A percentile compares a stretch with the other conserved stretches of the same genome.
Conservation (phyloP, 2,329 filamentous ascomycete species). For the Bipolaris sorokiniana region DNA sequence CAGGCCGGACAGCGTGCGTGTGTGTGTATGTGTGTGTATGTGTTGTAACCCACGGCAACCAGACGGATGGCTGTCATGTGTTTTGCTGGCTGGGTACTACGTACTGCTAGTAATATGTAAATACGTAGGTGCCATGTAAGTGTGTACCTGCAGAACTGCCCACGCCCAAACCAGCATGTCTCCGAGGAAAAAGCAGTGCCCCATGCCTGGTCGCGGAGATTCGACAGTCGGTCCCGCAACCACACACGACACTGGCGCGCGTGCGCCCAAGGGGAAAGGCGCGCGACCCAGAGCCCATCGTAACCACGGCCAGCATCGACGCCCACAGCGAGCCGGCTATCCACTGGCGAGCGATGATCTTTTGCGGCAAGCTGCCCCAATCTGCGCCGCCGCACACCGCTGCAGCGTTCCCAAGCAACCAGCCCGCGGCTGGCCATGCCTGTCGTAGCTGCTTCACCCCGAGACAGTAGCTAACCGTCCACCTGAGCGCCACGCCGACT, state of each 20-base stretch:
- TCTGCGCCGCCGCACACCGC: conserved; percentile 16
- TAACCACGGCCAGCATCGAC: neutral
- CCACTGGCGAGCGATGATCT: conserved; percentile 1
- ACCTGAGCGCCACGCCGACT: conserved; percentile 7
- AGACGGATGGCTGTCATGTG: conserved; percentile 3
- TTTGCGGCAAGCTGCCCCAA: neutral
- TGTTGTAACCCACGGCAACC: neutral
- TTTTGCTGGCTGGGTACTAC: neutral
- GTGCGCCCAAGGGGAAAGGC: conserved; percentile 7
- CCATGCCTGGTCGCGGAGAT: conserved; percentile 12
- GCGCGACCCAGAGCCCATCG: neutral
- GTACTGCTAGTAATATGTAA: neutral
- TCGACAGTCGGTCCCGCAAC: neutral
- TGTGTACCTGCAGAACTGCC: conserved; percentile 17
- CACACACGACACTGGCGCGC: conserved; percentile 11
- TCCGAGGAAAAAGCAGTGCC: conserved; percentile 14
- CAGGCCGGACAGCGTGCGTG: neutral
- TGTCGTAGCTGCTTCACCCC: conserved; percentile 7
- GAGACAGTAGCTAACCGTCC: conserved; percentile 6
- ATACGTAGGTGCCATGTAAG: neutral
- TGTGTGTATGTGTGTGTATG: neutral
- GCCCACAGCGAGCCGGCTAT: conserved; percentile 1
- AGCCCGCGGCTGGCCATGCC: neutral
- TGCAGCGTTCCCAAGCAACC: conserved; percentile 6
- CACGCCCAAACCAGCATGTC: conserved; percentile 14